Percentiles rank a stretch among this genome's conserved stretches.
Evolutionary conservation across 1,284 basidiomycete species (phyloP).

Genomic region (Microbotryum scabiosae): DNA sequence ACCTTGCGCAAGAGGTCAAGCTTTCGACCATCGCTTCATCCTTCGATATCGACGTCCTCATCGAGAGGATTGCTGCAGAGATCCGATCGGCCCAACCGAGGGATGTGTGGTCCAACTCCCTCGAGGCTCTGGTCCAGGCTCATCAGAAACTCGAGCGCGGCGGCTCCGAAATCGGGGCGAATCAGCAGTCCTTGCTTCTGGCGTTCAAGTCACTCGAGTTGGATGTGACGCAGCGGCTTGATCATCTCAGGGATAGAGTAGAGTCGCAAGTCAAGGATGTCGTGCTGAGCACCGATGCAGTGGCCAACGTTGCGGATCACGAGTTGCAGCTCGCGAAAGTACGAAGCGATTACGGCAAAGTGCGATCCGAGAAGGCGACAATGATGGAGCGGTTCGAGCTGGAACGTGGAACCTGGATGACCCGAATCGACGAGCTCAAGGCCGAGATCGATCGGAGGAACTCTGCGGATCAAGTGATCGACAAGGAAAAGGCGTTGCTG

Average conservation of each 20-base stretch:
- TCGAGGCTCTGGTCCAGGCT: too few species aligned
- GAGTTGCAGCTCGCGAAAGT: conserved; percentile 14
- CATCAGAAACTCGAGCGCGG: too few species aligned
- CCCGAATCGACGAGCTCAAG: conserved; percentile 1
- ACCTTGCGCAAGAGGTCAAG: too few species aligned
- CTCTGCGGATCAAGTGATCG: background rate
- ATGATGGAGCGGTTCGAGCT: conserved; percentile 9
- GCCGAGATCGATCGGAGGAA: background rate
- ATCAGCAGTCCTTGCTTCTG: too few species aligned
- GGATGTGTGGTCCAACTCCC: too few species aligned
- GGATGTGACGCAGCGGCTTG: too few species aligned
- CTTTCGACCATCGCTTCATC: background rate
- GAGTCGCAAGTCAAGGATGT: too few species aligned
- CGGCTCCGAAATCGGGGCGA: too few species aligned
- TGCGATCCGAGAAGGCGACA: conserved; percentile 9
- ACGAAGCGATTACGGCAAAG: conserved; percentile 19
- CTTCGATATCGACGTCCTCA: conserved; percentile 1
- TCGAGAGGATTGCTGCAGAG: background rate
- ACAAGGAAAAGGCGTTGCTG: background rate
- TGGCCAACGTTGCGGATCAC: conserved; percentile 1
- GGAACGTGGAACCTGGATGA: background rate
- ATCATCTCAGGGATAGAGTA: too few species aligned
- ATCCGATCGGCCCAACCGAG: too few species aligned
- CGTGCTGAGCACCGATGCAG: background rate
- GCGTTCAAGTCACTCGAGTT: too few species aligned